A percentile compares a stretch with the other conserved stretches of the same genome.
phyloP scores from a whole-genome alignment of 2,329 filamentous ascomycete species.

The Xylaria sp. region DNA sequence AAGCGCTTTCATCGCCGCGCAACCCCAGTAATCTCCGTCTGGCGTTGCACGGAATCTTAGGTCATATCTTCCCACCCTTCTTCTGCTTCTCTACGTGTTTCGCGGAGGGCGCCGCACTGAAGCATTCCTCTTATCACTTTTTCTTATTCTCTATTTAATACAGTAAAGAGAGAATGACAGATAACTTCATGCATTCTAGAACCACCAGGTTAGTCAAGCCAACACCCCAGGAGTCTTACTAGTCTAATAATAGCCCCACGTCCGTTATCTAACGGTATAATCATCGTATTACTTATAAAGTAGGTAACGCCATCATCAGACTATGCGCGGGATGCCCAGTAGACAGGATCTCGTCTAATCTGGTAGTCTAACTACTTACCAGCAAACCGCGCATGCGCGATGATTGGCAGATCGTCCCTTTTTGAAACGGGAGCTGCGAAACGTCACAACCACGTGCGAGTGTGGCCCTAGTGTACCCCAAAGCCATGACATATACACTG shows the following conservation, averaged over 20 bases:
- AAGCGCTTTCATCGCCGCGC: slow-evolving; percentile 17
- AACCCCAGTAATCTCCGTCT: slow-evolving; percentile 28
- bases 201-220: not conserved
- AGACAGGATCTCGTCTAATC: not conserved
- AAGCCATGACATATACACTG: not conserved
- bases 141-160: not conserved
- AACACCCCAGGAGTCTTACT: not conserved
- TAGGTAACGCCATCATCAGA: slow-evolving; percentile 20
- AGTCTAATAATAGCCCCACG: slow-evolving; percentile 27
- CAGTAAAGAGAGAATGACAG: not conserved
- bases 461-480: not conserved
- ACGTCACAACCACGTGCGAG: slow-evolving; percentile 26
- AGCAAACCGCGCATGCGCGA: not conserved
- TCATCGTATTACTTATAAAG: not conserved
- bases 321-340: slow-evolving; percentile 18
- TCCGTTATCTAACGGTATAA: slow-evolving; percentile 16
- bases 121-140: not conserved
- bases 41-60: slow-evolving; percentile 31
- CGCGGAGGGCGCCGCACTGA: not conserved
- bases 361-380: not conserved
- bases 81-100: not conserved
- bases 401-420: slow-evolving; percentile 2
- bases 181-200: not conserved
- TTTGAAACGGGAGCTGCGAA: slow-evolving; percentile 4
- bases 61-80: slow-evolving; percentile 25